These are phyloP conservation scores for Jackrogersella minutella DNA, from an alignment of 495 filamentous ascomycete species.

Conservation along the genomic window DNA sequence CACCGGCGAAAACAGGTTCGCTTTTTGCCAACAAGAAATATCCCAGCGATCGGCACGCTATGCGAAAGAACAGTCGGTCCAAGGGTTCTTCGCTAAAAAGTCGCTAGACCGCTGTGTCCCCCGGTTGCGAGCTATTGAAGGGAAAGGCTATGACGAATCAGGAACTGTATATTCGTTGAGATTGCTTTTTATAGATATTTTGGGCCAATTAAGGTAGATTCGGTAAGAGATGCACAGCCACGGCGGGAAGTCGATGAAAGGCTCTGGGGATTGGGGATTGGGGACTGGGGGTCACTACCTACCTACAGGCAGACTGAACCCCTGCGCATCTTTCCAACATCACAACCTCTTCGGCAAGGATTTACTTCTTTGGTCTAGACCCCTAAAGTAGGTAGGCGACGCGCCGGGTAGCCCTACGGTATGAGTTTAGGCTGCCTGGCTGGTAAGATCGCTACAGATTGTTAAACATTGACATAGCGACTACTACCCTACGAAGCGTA, in stretches of 20 bases:
- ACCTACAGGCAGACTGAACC: too few relatives aligned
- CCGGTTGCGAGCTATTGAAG: conserved; percentile 6
- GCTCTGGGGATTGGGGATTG: conserved; percentile 15
- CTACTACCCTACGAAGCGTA: conserved; percentile 12
- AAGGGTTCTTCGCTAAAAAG: conserved; percentile 16
- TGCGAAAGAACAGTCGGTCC: conserved; percentile 19
- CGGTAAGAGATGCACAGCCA: conserved; percentile 33
- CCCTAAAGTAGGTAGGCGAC: neutral
- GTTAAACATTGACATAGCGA: conserved; percentile 35
- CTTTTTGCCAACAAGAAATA: conserved; percentile 18
- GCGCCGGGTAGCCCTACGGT: too few relatives aligned
- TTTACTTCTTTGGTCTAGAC: conserved; percentile 26
- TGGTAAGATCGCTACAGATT: conserved; percentile 10
- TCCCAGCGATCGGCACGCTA: conserved; percentile 26
- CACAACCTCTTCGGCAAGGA: conserved; percentile 18
- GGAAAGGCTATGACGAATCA: conserved; percentile 37
- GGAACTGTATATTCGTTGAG: conserved; percentile 32
- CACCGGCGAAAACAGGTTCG: conserved; percentile 32
- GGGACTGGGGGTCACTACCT: too few relatives aligned
- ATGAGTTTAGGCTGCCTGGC: neutral
- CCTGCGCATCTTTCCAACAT: neutral
- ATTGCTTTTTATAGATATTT: conserved; percentile 43
- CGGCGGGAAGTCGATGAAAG: conserved; percentile 23
- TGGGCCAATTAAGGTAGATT: conserved; percentile 40
- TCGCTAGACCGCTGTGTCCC: conserved; percentile 10